phyloP scores from a whole-genome alignment of 176 grass and related monocot species.

The Cenchrus fungigraminus region DNA sequence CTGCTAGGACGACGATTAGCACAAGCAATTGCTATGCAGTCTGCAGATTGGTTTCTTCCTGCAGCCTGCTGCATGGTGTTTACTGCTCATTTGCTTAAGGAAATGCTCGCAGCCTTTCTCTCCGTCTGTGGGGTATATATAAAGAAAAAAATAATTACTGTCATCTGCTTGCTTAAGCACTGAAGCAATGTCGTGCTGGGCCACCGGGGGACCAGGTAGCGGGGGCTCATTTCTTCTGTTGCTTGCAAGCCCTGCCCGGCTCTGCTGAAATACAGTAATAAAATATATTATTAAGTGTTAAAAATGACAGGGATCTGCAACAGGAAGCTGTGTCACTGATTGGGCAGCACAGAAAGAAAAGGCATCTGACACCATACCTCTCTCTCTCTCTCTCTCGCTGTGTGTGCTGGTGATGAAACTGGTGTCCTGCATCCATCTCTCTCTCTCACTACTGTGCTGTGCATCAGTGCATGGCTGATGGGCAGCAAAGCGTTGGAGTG shows the following conservation, averaged over 20 bases:
- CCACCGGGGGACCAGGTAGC: neutral
- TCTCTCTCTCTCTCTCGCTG: too few relatives aligned
- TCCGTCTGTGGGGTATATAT: neutral
- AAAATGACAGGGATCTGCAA: conserved; percentile 17
- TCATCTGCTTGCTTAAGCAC: neutral
- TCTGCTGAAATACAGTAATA: neutral
- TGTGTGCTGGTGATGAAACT: too few relatives aligned
- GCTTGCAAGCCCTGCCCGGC: neutral
- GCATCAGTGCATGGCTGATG: neutral
- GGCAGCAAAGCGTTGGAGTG: too few relatives aligned
- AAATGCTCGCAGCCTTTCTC: neutral
- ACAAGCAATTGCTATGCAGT: neutral
- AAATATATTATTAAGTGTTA: neutral
- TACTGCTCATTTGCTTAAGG: neutral
- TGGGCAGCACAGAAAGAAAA: neutral
- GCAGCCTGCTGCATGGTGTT: neutral
- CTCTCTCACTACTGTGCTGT: too few relatives aligned
- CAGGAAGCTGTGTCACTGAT: neutral
- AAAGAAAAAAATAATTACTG: neutral
- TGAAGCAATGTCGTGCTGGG: neutral
- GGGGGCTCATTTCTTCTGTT: conserved; percentile 21
- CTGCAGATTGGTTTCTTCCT: neutral
- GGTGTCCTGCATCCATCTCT: too few relatives aligned
- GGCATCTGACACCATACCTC: neutral
- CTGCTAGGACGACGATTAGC: neutral